phyloP scores from a whole-genome alignment of 805 yeast genomes.

The Candida dendrica region DNA sequence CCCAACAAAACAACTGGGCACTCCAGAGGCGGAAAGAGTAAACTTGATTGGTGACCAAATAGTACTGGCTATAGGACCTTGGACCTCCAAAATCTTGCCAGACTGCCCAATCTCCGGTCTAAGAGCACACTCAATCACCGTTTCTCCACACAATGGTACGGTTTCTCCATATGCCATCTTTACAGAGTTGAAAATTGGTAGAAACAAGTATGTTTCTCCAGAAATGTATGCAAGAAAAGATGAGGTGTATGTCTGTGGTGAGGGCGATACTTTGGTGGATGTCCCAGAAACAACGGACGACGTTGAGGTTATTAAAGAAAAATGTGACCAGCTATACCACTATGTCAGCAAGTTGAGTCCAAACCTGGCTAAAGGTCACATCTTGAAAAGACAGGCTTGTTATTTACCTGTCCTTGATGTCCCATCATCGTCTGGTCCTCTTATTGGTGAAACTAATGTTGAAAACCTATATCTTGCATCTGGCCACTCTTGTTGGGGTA shows the following conservation, averaged over 20 bases:
- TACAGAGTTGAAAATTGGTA: slow-evolving; percentile 78
- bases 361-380: slow-evolving; percentile 63
- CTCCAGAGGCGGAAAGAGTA: slow-evolving; percentile 25
- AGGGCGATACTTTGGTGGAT: slow-evolving; percentile 85
- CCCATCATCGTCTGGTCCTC: slow-evolving; percentile 87
- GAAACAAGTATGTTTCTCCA: slow-evolving; percentile 70
- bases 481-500: slow-evolving; percentile 99
- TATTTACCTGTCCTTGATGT: slow-evolving; percentile 91
- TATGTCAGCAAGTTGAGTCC: slow-evolving; percentile 74
- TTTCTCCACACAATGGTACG: slow-evolving; percentile 66
- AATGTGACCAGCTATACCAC: slow-evolving; percentile 80
- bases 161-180: slow-evolving; percentile 93
- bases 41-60: slow-evolving; percentile 65
- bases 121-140: slow-evolving; percentile 91
- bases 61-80: slow-evolving; percentile 89
- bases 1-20: slow-evolving; percentile 24
- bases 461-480: slow-evolving; percentile 71
- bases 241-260: slow-evolving; percentile 96
- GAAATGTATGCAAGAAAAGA: slow-evolving; percentile 93
- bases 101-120: slow-evolving; percentile 92
- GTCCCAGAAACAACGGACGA: slow-evolving; percentile 93
- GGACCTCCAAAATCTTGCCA: slow-evolving; percentile 89
- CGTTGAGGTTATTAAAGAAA: slow-evolving; percentile 78
- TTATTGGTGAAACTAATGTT: slow-evolving; percentile 90
- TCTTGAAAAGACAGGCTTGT: slow-evolving; percentile 86